Evolutionary conservation across 1,284 basidiomycete genomes (phyloP).

Genomic region (Trichosporon sp.): DNA sequence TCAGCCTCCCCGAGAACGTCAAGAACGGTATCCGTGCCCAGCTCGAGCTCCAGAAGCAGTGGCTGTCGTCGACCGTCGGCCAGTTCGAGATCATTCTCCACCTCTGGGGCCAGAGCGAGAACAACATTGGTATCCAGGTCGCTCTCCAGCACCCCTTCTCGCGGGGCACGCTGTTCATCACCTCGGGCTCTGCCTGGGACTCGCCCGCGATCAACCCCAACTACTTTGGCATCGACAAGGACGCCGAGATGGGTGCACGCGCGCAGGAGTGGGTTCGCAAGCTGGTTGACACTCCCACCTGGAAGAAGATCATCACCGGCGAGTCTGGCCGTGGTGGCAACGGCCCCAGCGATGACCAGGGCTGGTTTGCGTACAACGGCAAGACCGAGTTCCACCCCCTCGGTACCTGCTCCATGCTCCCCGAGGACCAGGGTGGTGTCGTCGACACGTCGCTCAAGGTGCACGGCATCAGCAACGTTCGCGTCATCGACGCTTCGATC

Average conservation of each 20-base stretch:
- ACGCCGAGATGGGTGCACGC: constrained; percentile 38
- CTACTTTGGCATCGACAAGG: constrained; percentile 54
- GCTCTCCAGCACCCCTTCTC: constrained; percentile 51
- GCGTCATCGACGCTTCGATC: constrained; percentile 52
- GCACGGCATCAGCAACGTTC: constrained; percentile 58
- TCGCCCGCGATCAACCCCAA: constrained; percentile 60
- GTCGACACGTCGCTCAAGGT: constrained; percentile 61
- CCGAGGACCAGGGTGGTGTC: constrained; percentile 60
- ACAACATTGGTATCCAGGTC: constrained; percentile 42
- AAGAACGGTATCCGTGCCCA: constrained; percentile 39
- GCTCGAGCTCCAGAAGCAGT: constrained; percentile 36
- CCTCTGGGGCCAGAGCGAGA: constrained; percentile 34
- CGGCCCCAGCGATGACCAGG: background rate
- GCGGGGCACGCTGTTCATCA: constrained; percentile 54
- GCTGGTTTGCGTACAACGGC: constrained; percentile 19
- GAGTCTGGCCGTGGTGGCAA: constrained; percentile 25
- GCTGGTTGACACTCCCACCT: constrained; percentile 31
- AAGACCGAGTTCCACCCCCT: constrained; percentile 57
- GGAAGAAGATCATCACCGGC: constrained; percentile 30
- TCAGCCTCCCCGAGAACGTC: constrained; percentile 36
- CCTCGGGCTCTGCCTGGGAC: constrained; percentile 56
- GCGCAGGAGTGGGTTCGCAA: constrained; percentile 38
- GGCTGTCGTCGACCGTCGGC: constrained; percentile 36
- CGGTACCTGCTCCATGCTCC: constrained; percentile 63
- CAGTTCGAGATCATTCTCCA: constrained; percentile 48